Base-by-base conservation (phyloP, 495 filamentous ascomycete genomes). In the Daldinia childiae region DNA sequence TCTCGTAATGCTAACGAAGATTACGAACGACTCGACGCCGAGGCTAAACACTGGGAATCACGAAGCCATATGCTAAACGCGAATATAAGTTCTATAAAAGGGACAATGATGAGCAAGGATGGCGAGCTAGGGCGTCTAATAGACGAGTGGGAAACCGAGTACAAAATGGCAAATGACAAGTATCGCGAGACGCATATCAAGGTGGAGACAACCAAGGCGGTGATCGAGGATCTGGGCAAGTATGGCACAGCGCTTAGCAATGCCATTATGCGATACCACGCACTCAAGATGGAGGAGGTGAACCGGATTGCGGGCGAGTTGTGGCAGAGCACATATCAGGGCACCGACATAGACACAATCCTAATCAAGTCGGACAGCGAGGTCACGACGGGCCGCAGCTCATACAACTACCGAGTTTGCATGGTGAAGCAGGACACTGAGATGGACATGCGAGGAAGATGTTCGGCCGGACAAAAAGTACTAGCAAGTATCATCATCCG, bases 371-470 rank as follows among this genome's bases (percentile, higher is more conserved):
- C 93, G 45, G 94, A 97, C 81, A 90, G 90, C 71, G 94, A 95
- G 77, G 85, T 86, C 50, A 84, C 84, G 21, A 90, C 87, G 59
- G 90, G 88, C 62, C 95, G 93, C 73, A 89, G 92, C 59, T 92
- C 86, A 34, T 99, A 98, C 86, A 98, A 99, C 79, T 99, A 99
- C 82, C 92, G 96, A 62, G 95, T 99, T 0, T 93, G 91, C 82
- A 99, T 99, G 96, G 90, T 97, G 71, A 99, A 99, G 83, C 90
- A 93, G 75, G 92, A 94, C 72, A 90, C 91, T 3, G 95, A 99
- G 79, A 98, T 99, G 95, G 95, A 99, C 82, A 99, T 99, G 95
- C 93, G 95, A 66, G 95, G 95, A 9, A 91, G 95, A 34, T 99
- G 95, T 85, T 95, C 92, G 77, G 95, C 95, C 12, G 95, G 95